Evolutionary conservation across 1,139 yeast genomes (phyloP).

Genomic region (Suhomyces coccinellae): DNA sequence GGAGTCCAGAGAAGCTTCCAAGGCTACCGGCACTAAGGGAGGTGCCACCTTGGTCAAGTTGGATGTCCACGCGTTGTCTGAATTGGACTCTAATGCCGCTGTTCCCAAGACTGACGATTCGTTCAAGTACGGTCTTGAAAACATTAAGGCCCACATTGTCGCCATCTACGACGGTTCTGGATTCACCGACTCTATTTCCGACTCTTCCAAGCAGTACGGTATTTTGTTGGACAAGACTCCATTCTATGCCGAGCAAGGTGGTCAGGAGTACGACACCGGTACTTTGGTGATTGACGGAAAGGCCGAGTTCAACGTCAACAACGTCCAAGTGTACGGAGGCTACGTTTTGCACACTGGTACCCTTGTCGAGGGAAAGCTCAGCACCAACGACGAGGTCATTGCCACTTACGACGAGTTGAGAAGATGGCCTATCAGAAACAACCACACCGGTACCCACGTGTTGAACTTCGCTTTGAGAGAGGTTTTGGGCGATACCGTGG

Average conservation of each 20-base stretch:
- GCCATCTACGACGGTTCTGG: conserved; percentile 70
- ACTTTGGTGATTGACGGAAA: conserved; percentile 84
- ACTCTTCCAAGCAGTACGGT: conserved; percentile 63
- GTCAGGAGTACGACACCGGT: conserved; percentile 97
- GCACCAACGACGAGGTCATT: conserved; percentile 68
- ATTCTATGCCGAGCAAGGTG: conserved; percentile 98
- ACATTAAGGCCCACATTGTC: conserved; percentile 61
- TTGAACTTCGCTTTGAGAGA: conserved; percentile 85
- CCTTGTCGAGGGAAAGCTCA: conserved; percentile 71
- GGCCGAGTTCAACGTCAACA: conserved; percentile 84
- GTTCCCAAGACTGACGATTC: conserved; percentile 83
- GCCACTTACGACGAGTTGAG: conserved; percentile 91
- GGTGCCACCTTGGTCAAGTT: conserved; percentile 68
- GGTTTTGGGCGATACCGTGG: conserved; percentile 83
- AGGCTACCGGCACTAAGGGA: conserved; percentile 70
- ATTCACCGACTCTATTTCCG: conserved; percentile 49
- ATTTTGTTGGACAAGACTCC: conserved; percentile 84
- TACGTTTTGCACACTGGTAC: conserved; percentile 93
- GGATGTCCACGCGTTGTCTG: conserved; percentile 85
- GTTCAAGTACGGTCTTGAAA: conserved; percentile 67
- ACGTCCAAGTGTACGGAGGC: conserved; percentile 92
- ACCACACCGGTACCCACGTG: conserved; percentile 97
- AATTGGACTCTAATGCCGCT: conserved; percentile 54
- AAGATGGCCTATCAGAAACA: conserved; percentile 95
- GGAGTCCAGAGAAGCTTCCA: conserved; percentile 91